Base-by-base conservation (phyloP, 768 basidiomycete species). In the Suillus brevipes region DNA sequence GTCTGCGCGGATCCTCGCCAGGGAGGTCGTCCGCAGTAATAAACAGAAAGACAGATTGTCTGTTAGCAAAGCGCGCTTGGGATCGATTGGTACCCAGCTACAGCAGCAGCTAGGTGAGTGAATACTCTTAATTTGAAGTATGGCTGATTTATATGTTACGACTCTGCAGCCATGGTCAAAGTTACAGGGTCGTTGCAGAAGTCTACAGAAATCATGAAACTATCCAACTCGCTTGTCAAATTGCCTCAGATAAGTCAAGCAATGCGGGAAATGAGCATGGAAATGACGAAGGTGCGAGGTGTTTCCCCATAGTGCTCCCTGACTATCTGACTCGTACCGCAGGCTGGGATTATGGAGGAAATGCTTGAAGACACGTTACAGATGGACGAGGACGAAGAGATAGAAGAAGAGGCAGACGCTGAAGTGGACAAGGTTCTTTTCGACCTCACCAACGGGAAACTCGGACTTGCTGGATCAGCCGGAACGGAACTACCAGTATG, bases 221-320 rank as follows among this genome's bases (percentile, higher is more conserved):
- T 96, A 49, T 96, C 95, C n/a, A 99, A 97, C 79, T 80, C 90
- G 34, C 84, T 99, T 56, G 82, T 99, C 68, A 95, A 89, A 71
- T 83, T 99, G 18, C 97, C 97, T 20, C 95, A 99, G 75, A 87
- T 99, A 57, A 91, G 90, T 77, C 89, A 88, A 67, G 86, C 87
- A 1, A 99, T 99, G 97, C 87, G 95, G 42, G 92, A 97, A 73
- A 96, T 99, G 95, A 94, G 91, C 70, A 94, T 96, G 90, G 97
- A 99, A 78, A 98, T 99, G 97, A 99, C 93, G 67, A 99, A 99
- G 87, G 97, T 91, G 69, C 47, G 81, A 62, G 45, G 14, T 10
- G 20, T 59, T 47, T 23, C 2, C 42, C 12, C 4, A 18, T 31
- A 14, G 23, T 6, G 36, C 28, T 62, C 36, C 42, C 23, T 49